Evolutionary conservation across 441 rosid genomes (phyloP), one percentile per base, ranked within the genome.

Genomic region (Pelargonium myrrhifolium): DNA sequence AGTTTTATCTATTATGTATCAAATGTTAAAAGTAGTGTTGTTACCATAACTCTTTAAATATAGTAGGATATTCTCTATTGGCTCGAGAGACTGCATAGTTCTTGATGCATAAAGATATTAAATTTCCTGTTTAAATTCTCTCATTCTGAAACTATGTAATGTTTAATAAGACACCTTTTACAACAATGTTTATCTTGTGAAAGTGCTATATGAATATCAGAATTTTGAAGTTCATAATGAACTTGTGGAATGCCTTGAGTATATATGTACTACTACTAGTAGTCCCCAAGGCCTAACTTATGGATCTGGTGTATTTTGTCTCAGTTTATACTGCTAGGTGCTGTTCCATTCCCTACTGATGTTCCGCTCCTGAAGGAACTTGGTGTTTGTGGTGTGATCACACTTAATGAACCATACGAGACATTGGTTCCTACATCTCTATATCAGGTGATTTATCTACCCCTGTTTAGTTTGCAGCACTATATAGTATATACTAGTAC

Each of bases 351-450:
- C 73, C 92, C 90, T 40, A 65, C 85, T 68, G 97, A 94, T 74
- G 97, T 91, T 71, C 93, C 96, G 12, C 77, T 78, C 77, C 86
- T 94, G 14, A 91, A 89, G 77, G 90, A 84, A 71, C 81, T 75
- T 4, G 99, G 99, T 72, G 99, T 94, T 35, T 62, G 78, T 31
- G 97, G 96, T 67, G 99, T 94, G 71, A 72, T 94, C 71, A 94
- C 97, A 12, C 79, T 94, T 51, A 94, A 88, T 71, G 99, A 94
- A 72, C 84, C 94, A 1, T 94, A 91, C 74, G 99, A 94, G 77
- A 94, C 99, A 65, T 81, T 94, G 93, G 97, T 94, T 72, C 87
- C 97, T 22, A 82, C 97, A 20, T 77, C 93, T 72, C 85, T 94
- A 11, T 94, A 91, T 84, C 79, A 84, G 40, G 99, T 91, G 69